Conservation (phyloP, 495 filamentous ascomycete genomes). For the Cercophora newfieldiana region DNA sequence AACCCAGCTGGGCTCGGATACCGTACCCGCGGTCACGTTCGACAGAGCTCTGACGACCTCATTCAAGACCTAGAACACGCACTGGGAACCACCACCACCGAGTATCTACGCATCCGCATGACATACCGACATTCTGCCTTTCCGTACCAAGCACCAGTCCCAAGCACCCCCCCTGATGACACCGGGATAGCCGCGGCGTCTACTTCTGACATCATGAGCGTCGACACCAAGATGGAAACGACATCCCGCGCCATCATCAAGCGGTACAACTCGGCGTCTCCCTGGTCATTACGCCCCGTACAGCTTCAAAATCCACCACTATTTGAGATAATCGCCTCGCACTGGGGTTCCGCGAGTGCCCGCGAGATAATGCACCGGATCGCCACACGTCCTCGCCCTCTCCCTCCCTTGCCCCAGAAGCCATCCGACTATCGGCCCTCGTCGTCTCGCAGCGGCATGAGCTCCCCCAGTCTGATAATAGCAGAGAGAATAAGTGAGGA, state of each 20-base stretch:
- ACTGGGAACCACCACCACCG: slow-evolving; percentile 40
- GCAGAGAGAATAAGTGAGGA: slow-evolving; percentile 16
- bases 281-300: slow-evolving; percentile 40
- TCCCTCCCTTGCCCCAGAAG: not conserved
- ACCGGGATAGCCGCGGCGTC: not conserved
- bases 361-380: slow-evolving; percentile 41
- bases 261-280: slow-evolving; percentile 37
- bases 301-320: slow-evolving; percentile 37
- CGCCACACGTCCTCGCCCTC: slow-evolving; percentile 15
- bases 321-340: slow-evolving; percentile 43
- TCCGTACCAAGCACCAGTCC: slow-evolving; percentile 21
- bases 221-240: slow-evolving; percentile 46
- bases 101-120: slow-evolving; percentile 49
- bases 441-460: not conserved
- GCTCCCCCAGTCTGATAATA: not conserved
- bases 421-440: not conserved
- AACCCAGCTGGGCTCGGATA: slow-evolving; percentile 3
- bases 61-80: slow-evolving; percentile 52
- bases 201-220: slow-evolving; percentile 25
- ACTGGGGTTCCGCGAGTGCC: slow-evolving; percentile 44
- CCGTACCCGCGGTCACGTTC: slow-evolving; percentile 22
- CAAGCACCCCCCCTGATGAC: not conserved
- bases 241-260: slow-evolving; percentile 43
- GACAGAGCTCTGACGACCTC: slow-evolving; percentile 46
- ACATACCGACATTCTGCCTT: slow-evolving; percentile 54